phyloP scores from a whole-genome alignment of 2,329 filamentous ascomycete species.

The Ophiostoma australiae region DNA sequence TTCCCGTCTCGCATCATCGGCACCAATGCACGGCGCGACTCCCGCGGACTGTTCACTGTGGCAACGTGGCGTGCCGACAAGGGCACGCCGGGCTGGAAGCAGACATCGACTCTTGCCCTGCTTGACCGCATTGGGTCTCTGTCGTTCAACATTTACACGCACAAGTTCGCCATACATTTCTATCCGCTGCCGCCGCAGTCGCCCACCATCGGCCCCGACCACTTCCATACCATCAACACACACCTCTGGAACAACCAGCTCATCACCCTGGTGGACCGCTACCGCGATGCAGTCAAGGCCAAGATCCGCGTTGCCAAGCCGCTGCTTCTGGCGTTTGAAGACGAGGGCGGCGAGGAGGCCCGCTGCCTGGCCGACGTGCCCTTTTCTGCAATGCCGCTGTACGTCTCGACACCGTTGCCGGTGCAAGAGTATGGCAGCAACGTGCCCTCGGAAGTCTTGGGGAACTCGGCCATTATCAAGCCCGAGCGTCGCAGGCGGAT shows the following conservation, averaged over 20 bases:
- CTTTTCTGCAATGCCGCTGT: slow-evolving; percentile 25
- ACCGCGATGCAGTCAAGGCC: slow-evolving; percentile 18
- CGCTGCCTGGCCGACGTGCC: neutral
- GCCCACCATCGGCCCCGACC: slow-evolving; percentile 2
- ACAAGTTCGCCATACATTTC: slow-evolving; percentile 20
- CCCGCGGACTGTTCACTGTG: slow-evolving; percentile 21
- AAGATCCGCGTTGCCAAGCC: slow-evolving; percentile 23
- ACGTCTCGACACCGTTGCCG: slow-evolving; percentile 9
- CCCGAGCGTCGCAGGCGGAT: slow-evolving; percentile 11
- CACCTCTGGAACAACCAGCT: slow-evolving; percentile 29
- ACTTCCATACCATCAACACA: slow-evolving; percentile 13
- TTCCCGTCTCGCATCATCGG: slow-evolving; percentile 22
- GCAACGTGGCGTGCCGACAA: slow-evolving; percentile 23
- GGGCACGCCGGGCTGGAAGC: slow-evolving; percentile 11
- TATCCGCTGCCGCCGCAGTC: slow-evolving; percentile 22
- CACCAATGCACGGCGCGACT: slow-evolving; percentile 21
- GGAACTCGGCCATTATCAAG: slow-evolving; percentile 5
- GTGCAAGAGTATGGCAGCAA: neutral
- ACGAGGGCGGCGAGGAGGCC: slow-evolving; percentile 20
- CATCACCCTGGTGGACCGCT: slow-evolving; percentile 24
- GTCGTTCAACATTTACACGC: slow-evolving; percentile 26
- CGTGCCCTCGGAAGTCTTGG: neutral
- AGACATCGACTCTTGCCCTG: neutral
- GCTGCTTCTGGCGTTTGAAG: slow-evolving; percentile 26
- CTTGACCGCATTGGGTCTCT: slow-evolving; percentile 21